Evolutionary conservation across 2,329 filamentous ascomycete genomes (phyloP).

Genomic region (Penicillium occitanis): DNA sequence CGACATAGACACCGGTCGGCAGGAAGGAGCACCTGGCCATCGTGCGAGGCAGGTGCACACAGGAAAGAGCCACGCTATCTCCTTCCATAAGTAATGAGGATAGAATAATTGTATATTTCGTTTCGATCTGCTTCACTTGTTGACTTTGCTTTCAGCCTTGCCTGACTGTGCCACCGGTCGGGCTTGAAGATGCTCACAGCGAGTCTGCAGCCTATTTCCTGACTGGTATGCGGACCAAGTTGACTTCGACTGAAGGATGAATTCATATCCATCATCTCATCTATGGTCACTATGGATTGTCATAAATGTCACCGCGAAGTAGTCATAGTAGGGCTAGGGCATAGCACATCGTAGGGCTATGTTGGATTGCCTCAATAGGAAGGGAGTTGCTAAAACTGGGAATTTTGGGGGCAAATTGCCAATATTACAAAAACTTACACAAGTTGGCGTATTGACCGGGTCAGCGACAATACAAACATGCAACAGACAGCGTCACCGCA

Average conservation of each 20-base stretch:
- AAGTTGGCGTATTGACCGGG: background rate
- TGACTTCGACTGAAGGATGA: background rate
- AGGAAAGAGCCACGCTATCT: constrained; percentile 2
- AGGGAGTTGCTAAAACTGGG: background rate
- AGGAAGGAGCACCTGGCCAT: background rate
- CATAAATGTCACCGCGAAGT: background rate
- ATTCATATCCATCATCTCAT: background rate
- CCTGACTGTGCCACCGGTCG: background rate
- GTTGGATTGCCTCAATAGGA: constrained; percentile 5
- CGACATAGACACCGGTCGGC: background rate
- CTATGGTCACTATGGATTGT: no score
- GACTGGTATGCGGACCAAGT: background rate
- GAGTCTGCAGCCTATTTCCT: background rate
- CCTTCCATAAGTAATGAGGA: background rate
- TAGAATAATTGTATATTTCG: background rate
- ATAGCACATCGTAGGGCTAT: background rate
- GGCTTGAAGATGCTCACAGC: background rate
- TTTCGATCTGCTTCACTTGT: background rate
- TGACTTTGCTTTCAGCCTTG: background rate
- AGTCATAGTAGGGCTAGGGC: background rate
- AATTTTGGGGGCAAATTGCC: background rate
- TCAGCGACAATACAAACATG: constrained; percentile 3
- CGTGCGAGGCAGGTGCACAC: background rate
- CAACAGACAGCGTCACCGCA: constrained; percentile 6
- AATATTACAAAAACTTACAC: constrained; percentile 10